Base-by-base conservation (phyloP, 1,139 yeast species). In the Suhomyces guaymorum region DNA sequence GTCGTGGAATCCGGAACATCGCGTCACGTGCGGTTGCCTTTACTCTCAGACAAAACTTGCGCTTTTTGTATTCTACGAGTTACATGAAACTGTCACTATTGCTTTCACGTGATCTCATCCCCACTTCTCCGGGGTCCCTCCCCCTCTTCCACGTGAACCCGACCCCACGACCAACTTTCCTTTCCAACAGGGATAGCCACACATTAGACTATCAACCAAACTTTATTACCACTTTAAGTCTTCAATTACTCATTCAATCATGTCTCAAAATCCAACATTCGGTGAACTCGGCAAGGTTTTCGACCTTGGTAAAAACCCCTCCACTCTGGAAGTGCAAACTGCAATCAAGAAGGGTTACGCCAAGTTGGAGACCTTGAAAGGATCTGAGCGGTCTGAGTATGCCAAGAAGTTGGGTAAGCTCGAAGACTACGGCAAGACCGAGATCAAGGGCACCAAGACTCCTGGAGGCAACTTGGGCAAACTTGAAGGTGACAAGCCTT, bases 241-340 rank as follows among this genome's bases (percentile, higher is more conserved):
- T n/a, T n/a, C n/a, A n/a, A n/a, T 26, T 12, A 15, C n/a, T 9
- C 10, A 15, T 4, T 8, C 30, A 10, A 16, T 17, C 33, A 34
- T 41, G 39, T 37, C 41, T 18, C 33, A 34, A 15, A 28, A 15
- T n/a, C 30, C 24, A 9, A 47, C 45, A 30, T 47, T 58, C 31
- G 63, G 63, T 19, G 61, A 58, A 41, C 47, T 57, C 23, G 62
- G 62, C 12, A 43, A 55, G 15, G 39, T 55, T 22, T 33, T 38
- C 21, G n/a, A 42, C 28, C 35, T 42, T 24, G 46, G 46, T 3
- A 20, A 35, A 25, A 44, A 42, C 34, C 37, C 41, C n/a, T 23
- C 36, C 16, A 25, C 32, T 14, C 33, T 32, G 11, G 40, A 41
- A 23, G 25, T 41, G 16, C 37, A 34, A 15, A 38, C 35, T 16